A percentile compares a stretch with the other conserved stretches of the same genome.
Conservation (phyloP, 257 asterid genomes). For the Solanum pennellii region DNA sequence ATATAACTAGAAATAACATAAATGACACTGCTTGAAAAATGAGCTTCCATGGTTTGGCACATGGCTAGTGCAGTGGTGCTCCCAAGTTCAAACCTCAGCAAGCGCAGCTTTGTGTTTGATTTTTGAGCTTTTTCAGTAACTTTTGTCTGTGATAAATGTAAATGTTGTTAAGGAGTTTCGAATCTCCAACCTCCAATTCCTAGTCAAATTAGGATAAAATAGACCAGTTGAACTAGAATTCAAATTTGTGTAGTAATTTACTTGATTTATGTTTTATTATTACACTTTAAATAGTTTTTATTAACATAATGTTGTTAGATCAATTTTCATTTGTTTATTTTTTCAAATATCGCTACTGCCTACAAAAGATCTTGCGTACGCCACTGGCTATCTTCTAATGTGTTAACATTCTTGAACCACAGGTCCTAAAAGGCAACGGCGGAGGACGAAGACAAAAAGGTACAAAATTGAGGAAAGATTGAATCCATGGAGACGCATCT, state of each 20-base stretch:
- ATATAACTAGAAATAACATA: neutral
- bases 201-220: neutral
- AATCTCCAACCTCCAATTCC: neutral
- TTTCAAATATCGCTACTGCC: neutral
- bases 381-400: neutral
- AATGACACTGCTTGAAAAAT: neutral
- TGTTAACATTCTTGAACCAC: neutral
- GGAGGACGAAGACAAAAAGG: slow-evolving; percentile 39
- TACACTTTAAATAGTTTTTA: neutral
- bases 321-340: neutral
- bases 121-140: neutral
- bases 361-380: neutral
- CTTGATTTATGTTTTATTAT: neutral
- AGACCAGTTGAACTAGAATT: neutral
- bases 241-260: neutral
- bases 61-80: neutral
- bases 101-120: neutral
- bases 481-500: slow-evolving; percentile 61
- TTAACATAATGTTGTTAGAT: neutral
- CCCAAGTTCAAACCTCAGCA: neutral
- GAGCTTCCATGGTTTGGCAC: neutral
- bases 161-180: neutral
- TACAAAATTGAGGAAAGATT: slow-evolving; percentile 28
- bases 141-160: neutral
- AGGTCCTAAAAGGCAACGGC: slow-evolving; percentile 58